Conservation (phyloP, 805 yeast species). For the Pichia californica region DNA sequence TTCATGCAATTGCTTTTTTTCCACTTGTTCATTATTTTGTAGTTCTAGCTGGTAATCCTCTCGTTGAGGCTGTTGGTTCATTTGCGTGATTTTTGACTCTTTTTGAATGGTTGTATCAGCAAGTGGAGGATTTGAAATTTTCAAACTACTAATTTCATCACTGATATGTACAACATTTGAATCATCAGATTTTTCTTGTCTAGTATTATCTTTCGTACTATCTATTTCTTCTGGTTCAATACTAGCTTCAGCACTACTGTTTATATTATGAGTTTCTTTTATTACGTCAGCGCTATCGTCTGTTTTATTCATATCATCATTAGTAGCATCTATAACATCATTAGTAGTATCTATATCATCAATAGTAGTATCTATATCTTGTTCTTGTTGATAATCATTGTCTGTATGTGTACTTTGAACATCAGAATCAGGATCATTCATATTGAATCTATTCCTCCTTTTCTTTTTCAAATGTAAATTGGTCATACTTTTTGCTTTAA, state of each 20-base stretch:
- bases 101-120: no score
- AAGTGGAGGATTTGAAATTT: no score
- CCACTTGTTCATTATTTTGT: no score
- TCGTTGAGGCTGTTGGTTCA: no score
- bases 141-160: no score
- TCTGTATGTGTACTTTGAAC: not conserved
- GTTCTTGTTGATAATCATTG: not conserved
- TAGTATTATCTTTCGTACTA: no score
- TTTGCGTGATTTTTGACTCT: no score
- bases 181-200: not conserved
- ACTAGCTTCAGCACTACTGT: not conserved
- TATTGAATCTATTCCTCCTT: not conserved
- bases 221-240: no score
- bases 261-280: not conserved
- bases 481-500: conserved; percentile 22
- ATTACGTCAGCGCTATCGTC: not conserved
- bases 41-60: no score
- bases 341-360: not conserved
- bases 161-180: no score
- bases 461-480: conserved; percentile 21
- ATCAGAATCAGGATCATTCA: not conserved
- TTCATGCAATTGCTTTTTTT: no score
- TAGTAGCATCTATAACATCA: not conserved
- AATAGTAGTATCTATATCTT: not conserved
- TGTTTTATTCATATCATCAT: not conserved